Evolutionary conservation across 192 early-diverging fungal species (phyloP), one percentile per base, ranked within the genome.

Genomic region (Geosiphon pyriformis): DNA sequence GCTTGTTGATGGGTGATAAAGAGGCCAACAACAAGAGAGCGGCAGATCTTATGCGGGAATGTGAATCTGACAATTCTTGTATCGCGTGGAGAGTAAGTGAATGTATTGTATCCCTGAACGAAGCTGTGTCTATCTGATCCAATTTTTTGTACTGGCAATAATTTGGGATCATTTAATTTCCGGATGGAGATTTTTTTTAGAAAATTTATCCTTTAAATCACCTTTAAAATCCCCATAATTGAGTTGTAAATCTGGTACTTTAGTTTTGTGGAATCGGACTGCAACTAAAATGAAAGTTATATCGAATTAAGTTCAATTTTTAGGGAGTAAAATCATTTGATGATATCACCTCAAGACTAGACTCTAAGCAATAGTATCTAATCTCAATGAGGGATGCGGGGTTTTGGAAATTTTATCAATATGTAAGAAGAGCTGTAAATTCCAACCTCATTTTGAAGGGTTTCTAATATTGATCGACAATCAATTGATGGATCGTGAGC

Each of bases 21-120:
- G 73, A 64, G 4, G 83, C 70, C 3, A 85, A 56, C 27, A 85
- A 68, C 1, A 73, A 59, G 10, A 85, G 65, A 31, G 74, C 76
- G 1, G 70, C 72, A 4, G 79, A 72, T 27, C 79, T 74, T 23
- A 85, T 72, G 58, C 78, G 68, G 55, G 79, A 72, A 59, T 85
- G 81, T 8, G 74, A 68, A 51, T 82, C 77, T 4, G 69, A 72
- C 17, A 82, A 68, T 11, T 82, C 81, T 0, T 65, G 34, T 3
- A 77, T 71, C 2, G 72, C 68, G 10, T 56, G 67, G 1, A 70
- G 69, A 33, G 72, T 72, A 7, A 85, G 59, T 18, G 51, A 60
- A 15, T 72, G 34, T 1, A 81, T 42, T 0, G 68, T 74, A 42
- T 71, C 68, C 55, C 68, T 50, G 29, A 72, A 66, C 2, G 73